These are phyloP conservation scores for Trichoderma sp. DNA, from an alignment of 2,329 filamentous ascomycete species.

Conservation along the genomic window DNA sequence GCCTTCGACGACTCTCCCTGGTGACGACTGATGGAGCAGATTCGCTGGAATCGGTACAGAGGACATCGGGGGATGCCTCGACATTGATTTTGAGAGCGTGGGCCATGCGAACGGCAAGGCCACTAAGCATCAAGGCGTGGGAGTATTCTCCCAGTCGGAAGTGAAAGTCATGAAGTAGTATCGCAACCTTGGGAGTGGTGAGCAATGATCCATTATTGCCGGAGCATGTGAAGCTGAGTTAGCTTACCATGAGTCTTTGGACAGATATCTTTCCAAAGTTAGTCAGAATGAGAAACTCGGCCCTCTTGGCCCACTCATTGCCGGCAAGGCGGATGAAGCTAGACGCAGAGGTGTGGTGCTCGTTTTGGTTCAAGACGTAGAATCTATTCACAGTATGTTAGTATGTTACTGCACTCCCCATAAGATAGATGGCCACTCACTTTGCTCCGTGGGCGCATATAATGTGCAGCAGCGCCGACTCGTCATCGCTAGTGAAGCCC, in stretches of 20 bases:
- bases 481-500: slow-evolving; percentile 37
- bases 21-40: slow-evolving; percentile 36
- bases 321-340: slow-evolving; percentile 35
- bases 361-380: slow-evolving; percentile 34
- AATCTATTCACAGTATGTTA: slow-evolving; percentile 29
- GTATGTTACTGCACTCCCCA: neutral
- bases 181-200: slow-evolving; percentile 33
- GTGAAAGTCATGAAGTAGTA: slow-evolving; percentile 41
- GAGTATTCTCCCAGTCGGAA: slow-evolving; percentile 41
- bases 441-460: slow-evolving; percentile 41
- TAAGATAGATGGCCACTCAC: slow-evolving; percentile 24
- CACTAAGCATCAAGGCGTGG: slow-evolving; percentile 42
- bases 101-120: slow-evolving; percentile 42
- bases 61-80: slow-evolving; percentile 38
- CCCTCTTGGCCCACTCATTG: slow-evolving; percentile 39
- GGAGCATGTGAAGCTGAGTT: neutral
- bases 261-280: slow-evolving; percentile 41
- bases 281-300: slow-evolving; percentile 37
- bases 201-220: neutral
- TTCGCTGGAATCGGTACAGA: slow-evolving; percentile 36
- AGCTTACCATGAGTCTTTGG: slow-evolving; percentile 39
- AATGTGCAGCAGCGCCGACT: slow-evolving; percentile 38
- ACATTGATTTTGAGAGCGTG: slow-evolving; percentile 42
- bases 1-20: slow-evolving; percentile 39
- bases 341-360: slow-evolving; percentile 31